A percentile compares a stretch with the other conserved stretches of the same genome.
These are phyloP conservation scores for Glutinoglossum americanum DNA, from an alignment of 495 filamentous ascomycete genomes.

Conservation along the genomic window DNA sequence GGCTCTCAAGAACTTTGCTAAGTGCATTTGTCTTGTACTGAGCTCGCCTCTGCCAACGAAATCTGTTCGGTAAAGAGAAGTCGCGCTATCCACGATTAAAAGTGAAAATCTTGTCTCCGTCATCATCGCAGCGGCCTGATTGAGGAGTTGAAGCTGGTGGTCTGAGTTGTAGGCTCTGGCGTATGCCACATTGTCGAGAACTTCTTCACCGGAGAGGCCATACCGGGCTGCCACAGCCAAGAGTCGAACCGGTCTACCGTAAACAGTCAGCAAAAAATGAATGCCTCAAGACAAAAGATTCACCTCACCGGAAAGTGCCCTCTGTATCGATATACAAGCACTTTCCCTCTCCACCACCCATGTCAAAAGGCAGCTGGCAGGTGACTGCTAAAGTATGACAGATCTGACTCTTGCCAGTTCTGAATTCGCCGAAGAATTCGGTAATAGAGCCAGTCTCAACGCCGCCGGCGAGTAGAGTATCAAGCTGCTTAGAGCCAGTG, in stretches of 20 bases:
- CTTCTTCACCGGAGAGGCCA: conserved; percentile 86
- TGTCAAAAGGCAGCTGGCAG: conserved; percentile 91
- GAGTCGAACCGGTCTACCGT: conserved; percentile 46
- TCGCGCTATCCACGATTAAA: conserved; percentile 85
- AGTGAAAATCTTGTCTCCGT: conserved; percentile 94
- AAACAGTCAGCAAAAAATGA: background rate
- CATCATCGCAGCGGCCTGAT: conserved; percentile 96
- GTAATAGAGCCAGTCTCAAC: conserved; percentile 95
- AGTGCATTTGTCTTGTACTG: conserved; percentile 68
- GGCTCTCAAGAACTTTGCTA: conserved; percentile 93
- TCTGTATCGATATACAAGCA: conserved; percentile 99
- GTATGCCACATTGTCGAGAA: conserved; percentile 94
- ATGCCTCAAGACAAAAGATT: background rate
- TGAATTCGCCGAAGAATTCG: conserved; percentile 96
- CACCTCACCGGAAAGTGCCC: conserved; percentile 56
- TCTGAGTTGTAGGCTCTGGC: conserved; percentile 96
- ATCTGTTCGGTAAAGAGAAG: conserved; percentile 84
- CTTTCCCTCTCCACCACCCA: conserved; percentile 96
- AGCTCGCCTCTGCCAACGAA: conserved; percentile 89
- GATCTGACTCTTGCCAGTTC: conserved; percentile 94
- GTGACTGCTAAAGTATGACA: conserved; percentile 98
- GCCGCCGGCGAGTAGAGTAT: conserved; percentile 84
- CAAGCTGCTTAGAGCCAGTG: conserved; percentile 88
- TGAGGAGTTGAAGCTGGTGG: conserved; percentile 83
- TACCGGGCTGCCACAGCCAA: conserved; percentile 84